These are phyloP conservation scores for Planoprotostelium fungivorum DNA, from an alignment of 78 protist species.

Conservation along the genomic window DNA sequence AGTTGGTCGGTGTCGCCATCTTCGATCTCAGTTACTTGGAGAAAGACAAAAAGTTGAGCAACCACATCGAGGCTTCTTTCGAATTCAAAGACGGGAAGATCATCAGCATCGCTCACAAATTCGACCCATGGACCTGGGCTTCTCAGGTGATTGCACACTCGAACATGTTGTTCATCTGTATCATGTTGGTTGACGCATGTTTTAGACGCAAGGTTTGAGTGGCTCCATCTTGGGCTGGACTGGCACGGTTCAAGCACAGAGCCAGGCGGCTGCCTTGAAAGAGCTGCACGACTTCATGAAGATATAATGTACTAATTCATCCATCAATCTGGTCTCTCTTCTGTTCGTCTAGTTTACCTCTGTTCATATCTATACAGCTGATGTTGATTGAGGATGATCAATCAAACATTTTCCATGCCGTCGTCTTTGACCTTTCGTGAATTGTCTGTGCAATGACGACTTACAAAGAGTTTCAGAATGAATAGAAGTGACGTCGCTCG, in stretches of 20 bases:
- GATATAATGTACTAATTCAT: too few relatives aligned
- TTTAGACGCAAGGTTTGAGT: not conserved
- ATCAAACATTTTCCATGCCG: too few relatives aligned
- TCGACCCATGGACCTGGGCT: not conserved
- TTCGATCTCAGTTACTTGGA: not conserved
- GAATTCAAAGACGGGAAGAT: not conserved
- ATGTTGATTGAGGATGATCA: too few relatives aligned
- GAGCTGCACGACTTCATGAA: not conserved
- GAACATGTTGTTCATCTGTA: not conserved
- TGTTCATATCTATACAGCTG: too few relatives aligned
- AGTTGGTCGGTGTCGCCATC: not conserved
- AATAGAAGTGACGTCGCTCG: too few relatives aligned
- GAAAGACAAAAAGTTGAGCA: not conserved
- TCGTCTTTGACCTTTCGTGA: too few relatives aligned
- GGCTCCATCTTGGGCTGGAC: not conserved
- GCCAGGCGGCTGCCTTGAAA: not conserved
- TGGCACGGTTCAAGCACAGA: not conserved
- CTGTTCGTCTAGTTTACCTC: too few relatives aligned
- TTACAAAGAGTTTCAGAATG: too few relatives aligned
- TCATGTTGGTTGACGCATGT: too few relatives aligned
- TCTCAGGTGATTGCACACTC: not conserved
- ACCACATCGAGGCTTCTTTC: not conserved
- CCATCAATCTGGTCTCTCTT: too few relatives aligned
- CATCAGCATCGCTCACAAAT: not conserved
- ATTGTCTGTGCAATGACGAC: too few relatives aligned